Base-by-base conservation (phyloP, 2,329 filamentous ascomycete species). In the Trichoderma pleuroti region DNA sequence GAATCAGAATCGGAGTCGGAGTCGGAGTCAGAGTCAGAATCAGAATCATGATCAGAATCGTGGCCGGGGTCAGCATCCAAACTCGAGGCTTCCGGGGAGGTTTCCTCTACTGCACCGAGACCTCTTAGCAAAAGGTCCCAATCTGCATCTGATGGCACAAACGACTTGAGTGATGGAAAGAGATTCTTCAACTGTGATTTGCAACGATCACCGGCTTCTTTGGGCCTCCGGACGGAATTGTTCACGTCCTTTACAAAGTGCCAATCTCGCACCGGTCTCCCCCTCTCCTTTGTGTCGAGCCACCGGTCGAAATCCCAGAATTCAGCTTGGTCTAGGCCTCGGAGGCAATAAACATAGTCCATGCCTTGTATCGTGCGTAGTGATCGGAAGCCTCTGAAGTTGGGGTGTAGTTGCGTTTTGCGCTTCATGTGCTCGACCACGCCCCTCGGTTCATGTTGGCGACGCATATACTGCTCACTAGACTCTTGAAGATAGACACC, bases 311-410 rank as follows among this genome's bases (percentile, higher is more conserved):
- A 77, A 69, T 86, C 83, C 70, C 81, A 83, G 66, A 86, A 82
- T 0, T 79, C 76, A 0, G 85, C 70, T n/a, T 75, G 76, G 1
- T 76, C 70, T 57, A 87, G 72, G 0, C 84, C 85, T 1, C 85
- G 81, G 5, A 87, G 80, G 28, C 79, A 76, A 14, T 79, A 75
- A 4, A 87, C 52, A 30, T 81, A 83, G 52, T 86, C 84, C 1
- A 83, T 72, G 0, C 85, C 85, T 30, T 85, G 84, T 0, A 85
- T 24, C 0, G 75, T 81, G 1, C 83, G 76, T 10, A 87, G 74
- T 0, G 77, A 74, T 3, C 85, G 78, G 1, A 70, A 73, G 7
- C 70, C 72, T 0, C 84, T 78, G 12, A 71, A 79, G 62, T 86
- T 84, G 0, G 83, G 81, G 49, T 86, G 85, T 0, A 62, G 28